Base-by-base conservation (phyloP, 306 rosid species). In the Calophaca sinica region DNA sequence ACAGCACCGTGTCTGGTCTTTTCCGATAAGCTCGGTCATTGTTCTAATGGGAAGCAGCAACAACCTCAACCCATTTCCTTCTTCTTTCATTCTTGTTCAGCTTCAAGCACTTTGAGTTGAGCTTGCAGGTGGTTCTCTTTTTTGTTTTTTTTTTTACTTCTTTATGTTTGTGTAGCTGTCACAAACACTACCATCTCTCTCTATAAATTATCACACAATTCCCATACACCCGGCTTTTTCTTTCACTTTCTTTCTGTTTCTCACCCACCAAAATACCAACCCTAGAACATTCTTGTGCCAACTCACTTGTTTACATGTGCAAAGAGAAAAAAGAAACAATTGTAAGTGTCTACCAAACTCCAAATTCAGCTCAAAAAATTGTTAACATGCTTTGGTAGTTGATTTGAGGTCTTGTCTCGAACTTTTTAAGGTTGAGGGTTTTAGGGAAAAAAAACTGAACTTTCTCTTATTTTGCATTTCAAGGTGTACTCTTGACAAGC, bases 11-110 rank as follows among this genome's bases (percentile, higher is more conserved):
- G 79, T 83, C 82, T 79, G 83, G 59, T 28, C 61, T 70, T 79
- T 64, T 59, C 77, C 82, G 84, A 80, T 84, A 80, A 80, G 74
- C 75, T 29, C 55, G 70, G 62, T 77, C 74, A 76, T 68, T 72
- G 70, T 80, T 80, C 41, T 28, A 70, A 77, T 72, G 87, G 59
- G 31, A 42, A 70, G 9, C 77, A 60, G 31, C 46, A 15, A 2
- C 48, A 46, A 1, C 36, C 7, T 5, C 60, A 50, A 50, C 10
- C 31, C 67, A 33, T 26, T 62, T 70, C 4, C 52, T 41, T 33
- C 70, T 38, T 41, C 68, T 14, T 48, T 42, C 42, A 4, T 42
- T 60, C 9, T 1, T 2, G 3, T 48, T 51, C 57, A 14, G 3
- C 60, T 61, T 57, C 49, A 64, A 69, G 3, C 67, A 45, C 76